Evolutionary conservation across 805 yeast genomes (phyloP).

Genomic region (Maudiozyma pseudohumilis): DNA sequence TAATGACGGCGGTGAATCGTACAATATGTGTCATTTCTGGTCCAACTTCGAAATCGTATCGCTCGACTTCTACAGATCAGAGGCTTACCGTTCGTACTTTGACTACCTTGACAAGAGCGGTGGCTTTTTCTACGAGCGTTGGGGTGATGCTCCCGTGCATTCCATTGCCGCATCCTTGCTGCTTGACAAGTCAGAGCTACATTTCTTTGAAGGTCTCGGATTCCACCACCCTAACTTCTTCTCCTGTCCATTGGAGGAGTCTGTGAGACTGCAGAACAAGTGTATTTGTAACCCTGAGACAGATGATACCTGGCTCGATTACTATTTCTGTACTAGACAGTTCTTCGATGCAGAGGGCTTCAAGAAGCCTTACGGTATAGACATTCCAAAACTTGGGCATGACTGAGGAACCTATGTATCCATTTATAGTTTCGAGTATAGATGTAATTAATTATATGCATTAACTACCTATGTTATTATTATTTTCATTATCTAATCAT

Average conservation of each 20-base stretch:
- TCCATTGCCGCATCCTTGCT: slow-evolving; percentile 62
- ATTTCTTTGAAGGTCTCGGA: slow-evolving; percentile 67
- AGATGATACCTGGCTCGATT: slow-evolving; percentile 65
- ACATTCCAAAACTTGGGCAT: too few species aligned
- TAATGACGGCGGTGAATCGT: slow-evolving; percentile 51
- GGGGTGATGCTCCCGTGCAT: slow-evolving; percentile 95
- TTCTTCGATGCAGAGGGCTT: slow-evolving; percentile 34
- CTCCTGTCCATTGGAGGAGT: slow-evolving; percentile 49
- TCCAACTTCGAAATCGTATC: slow-evolving; percentile 70
- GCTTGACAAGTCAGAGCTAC: slow-evolving; percentile 46
- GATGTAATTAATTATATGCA: too few species aligned
- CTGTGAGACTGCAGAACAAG: slow-evolving; percentile 45
- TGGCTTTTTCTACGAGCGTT: slow-evolving; percentile 77
- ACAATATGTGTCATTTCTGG: slow-evolving; percentile 78
- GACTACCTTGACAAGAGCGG: slow-evolving; percentile 55
- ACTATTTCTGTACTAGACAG: slow-evolving; percentile 57
- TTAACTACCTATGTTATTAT: too few species aligned
- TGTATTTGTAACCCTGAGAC: slow-evolving; percentile 49
- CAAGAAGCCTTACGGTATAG: slow-evolving; percentile 9
- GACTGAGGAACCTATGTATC: too few species aligned
- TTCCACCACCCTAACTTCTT: slow-evolving; percentile 62
- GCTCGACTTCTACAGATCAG: slow-evolving; percentile 54
- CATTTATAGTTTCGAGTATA: too few species aligned
- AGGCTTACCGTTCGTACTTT: slow-evolving; percentile 50
- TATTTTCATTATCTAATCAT: too few species aligned